Evolutionary conservation across 257 asterid genomes (phyloP), one percentile per base, ranked within the genome.

Genomic region (Ajuga chamaepitys): DNA sequence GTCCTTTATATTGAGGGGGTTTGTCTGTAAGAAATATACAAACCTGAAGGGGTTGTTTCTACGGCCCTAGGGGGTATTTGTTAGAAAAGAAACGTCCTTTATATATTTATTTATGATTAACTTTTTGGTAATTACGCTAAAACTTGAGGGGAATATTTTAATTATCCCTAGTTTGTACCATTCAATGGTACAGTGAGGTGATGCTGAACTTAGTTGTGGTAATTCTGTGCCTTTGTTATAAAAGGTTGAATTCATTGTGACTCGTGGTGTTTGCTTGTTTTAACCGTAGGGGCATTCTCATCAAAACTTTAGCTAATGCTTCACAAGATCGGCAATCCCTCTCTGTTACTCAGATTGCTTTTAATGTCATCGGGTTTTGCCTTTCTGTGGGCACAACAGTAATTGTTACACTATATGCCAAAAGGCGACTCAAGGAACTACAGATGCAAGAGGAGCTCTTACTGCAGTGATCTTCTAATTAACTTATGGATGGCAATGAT

Each of bases 241-340:
- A 11, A 42, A n/a, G 41, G 13, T 32, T 14, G 48, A 28, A 26
- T 42, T 65, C 37, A 37, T 55, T 57, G 14, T 13, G 55, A 68
- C 54, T 71, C 22, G 63, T 42, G 20, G 44, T 48, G 24, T 56
- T 55, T 30, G 20, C 63, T 35, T 44, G 42, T 57, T 67, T 24
- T 4, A 56, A 51, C 25, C 76, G 82, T 61, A 90, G 97, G 67
- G 97, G 97, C 58, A 81, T 87, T 51, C 72, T 90, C 60, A 84
- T 90, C 55, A 81, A 81, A 75, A 79, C 97, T 1, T 72, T 90
- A 47, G 97, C 96, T 2, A 81, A 88, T 71, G 97, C 93, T 56
- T 88, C 97, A 7, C 74, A 74, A 20, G 90, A 84, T 57, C 75
- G 59, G 41, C 78, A 60, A 16, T 42, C 81, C 26, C 61, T 88